phyloP scores from a whole-genome alignment of 768 basidiomycete species.

The Cystofilobasidium bisporidii region DNA sequence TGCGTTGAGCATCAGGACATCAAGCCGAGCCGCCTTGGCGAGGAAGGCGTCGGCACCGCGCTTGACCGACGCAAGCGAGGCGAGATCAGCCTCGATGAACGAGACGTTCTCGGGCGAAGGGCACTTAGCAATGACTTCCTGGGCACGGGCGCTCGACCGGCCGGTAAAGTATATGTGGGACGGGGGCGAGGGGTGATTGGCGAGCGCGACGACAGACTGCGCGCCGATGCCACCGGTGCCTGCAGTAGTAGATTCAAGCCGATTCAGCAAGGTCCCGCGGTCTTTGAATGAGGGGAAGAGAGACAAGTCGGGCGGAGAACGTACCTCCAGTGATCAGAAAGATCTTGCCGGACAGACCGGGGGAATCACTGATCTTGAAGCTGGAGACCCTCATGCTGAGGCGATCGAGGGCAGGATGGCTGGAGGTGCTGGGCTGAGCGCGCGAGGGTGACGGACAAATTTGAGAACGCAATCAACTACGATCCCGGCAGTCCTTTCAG shows the following conservation, averaged over 20 bases:
- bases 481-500: too few relatives aligned
- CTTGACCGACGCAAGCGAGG: not conserved
- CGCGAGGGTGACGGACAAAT: too few relatives aligned
- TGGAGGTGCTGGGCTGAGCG: not conserved
- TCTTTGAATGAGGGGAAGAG: too few relatives aligned
- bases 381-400: not conserved
- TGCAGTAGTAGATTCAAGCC: not conserved
- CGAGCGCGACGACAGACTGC: not conserved
- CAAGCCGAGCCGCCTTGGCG: not conserved
- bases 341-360: not conserved
- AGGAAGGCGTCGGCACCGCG: not conserved
- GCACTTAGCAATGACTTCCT: not conserved
- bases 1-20: conserved; percentile 2
- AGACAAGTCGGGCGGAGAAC: not conserved
- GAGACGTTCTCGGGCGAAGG: not conserved
- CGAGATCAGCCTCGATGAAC: not conserved
- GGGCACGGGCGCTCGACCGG: not conserved
- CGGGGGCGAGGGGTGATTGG: not conserved
- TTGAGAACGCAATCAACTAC: too few relatives aligned
- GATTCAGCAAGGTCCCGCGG: not conserved
- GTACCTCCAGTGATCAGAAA: conserved; percentile 5
- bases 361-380: not conserved
- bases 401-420: not conserved
- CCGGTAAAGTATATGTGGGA: conserved; percentile 10
- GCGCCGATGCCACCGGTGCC: not conserved